A percentile compares a stretch with the other conserved stretches of the same genome.
These are phyloP conservation scores for Fraxinus velutina DNA, from an alignment of 305 asterid species.

Conservation along the genomic window DNA sequence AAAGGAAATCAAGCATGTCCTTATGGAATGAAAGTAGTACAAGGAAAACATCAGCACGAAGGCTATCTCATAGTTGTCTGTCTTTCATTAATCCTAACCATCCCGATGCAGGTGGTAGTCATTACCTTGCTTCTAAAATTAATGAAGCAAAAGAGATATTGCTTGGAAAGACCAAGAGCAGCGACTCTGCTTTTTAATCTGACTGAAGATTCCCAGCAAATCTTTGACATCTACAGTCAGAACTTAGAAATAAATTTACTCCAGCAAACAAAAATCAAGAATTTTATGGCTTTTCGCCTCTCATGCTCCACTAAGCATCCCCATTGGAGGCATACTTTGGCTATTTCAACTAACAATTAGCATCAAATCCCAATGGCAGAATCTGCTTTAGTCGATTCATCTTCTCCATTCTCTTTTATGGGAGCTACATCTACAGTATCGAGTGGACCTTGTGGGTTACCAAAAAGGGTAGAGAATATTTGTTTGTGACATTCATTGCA, in stretches of 20 bases:
- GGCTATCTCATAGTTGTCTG: not conserved
- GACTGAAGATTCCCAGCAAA: not conserved
- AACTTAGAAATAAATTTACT: constrained; percentile 22
- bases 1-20: not conserved
- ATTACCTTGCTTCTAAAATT: constrained; percentile 48
- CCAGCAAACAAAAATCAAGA: constrained; percentile 10
- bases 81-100: constrained; percentile 21
- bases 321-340: constrained; percentile 29
- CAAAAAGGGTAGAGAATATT: constrained; percentile 60
- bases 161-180: constrained; percentile 34
- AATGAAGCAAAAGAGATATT: constrained; percentile 44
- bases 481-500: constrained; percentile 66
- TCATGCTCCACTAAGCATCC: constrained; percentile 21
- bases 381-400: constrained; percentile 25
- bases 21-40: not conserved
- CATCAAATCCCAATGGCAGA: constrained; percentile 29
- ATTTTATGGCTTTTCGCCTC: constrained; percentile 6
- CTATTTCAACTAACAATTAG: constrained; percentile 16
- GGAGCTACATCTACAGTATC: constrained; percentile 39
- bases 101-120: constrained; percentile 49
- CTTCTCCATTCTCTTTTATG: constrained; percentile 22
- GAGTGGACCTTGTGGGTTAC: constrained; percentile 60
- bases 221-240: constrained; percentile 29
- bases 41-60: not conserved
- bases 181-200: constrained; percentile 40